Percentiles rank a stretch among this genome's conserved stretches.
Evolutionary conservation across 2,329 filamentous ascomycete species (phyloP).

Genomic region (Colletotrichum lentis): DNA sequence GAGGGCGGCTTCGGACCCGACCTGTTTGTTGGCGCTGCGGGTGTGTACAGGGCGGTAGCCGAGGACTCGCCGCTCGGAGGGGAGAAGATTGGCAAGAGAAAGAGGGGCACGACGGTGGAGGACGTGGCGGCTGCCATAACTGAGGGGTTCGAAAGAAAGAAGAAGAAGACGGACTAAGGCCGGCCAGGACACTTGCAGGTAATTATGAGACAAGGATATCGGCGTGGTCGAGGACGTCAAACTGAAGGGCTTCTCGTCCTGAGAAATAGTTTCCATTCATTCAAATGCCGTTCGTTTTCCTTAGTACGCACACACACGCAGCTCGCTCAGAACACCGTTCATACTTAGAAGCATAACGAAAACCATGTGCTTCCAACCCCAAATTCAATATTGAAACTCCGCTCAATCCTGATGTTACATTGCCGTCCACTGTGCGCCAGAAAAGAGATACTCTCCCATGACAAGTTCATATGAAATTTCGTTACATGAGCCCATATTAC

Average conservation of each 20-base stretch:
- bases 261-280: background rate
- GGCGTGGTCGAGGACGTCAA: background rate
- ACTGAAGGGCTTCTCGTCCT: background rate
- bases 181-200: too few relatives aligned
- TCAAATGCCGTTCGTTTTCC: background rate
- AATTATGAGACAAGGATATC: background rate
- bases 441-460: background rate
- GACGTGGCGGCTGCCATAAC: slow-evolving; percentile 62
- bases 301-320: background rate
- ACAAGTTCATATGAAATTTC: background rate
- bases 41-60: slow-evolving; percentile 68
- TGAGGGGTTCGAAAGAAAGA: slow-evolving; percentile 58
- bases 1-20: slow-evolving; percentile 68
- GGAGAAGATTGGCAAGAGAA: slow-evolving; percentile 65
- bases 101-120: slow-evolving; percentile 63
- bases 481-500: background rate
- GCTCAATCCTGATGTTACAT: slow-evolving; percentile 4
- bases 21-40: slow-evolving; percentile 67
- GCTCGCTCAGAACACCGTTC: slow-evolving; percentile 14
- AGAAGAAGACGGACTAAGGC: slow-evolving; percentile 46
- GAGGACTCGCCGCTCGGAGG: slow-evolving; percentile 67
- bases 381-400: background rate
- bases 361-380: slow-evolving; percentile 3
- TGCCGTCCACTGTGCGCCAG: slow-evolving; percentile 11
- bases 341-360: background rate